Conservation (phyloP, 148 eudicot genomes). For the Bassia scoparia region DNA sequence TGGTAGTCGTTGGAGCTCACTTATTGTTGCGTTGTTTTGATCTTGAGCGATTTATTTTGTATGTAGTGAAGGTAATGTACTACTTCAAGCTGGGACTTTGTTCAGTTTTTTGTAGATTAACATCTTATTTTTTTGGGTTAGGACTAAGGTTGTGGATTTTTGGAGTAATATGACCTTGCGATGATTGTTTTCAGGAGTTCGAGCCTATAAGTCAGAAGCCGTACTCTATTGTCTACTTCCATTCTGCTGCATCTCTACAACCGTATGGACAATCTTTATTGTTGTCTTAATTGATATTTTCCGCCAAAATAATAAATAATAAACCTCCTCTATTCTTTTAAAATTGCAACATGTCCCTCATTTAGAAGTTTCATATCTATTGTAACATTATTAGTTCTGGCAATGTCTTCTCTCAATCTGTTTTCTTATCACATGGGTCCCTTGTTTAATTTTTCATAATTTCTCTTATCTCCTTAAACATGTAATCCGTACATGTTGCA, state of each 20-base stretch:
- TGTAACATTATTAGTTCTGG: too few species aligned
- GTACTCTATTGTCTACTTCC: conserved; percentile 86
- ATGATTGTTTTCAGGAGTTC: conserved; percentile 71
- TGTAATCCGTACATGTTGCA: too few species aligned
- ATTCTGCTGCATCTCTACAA: conserved; percentile 96
- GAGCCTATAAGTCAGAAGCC: conserved; percentile 97
- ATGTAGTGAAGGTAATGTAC: conserved; percentile 77
- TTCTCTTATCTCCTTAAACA: too few species aligned
- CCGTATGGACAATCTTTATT: conserved; percentile 47
- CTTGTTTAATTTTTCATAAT: too few species aligned
- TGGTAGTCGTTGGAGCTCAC: conserved; percentile 99
- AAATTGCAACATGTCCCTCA: too few species aligned
- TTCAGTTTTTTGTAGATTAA: not conserved
- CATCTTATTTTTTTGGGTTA: not conserved
- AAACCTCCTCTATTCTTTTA: too few species aligned
- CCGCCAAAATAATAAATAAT: not conserved
- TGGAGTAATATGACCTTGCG: conserved; percentile 6
- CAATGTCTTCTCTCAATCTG: too few species aligned
- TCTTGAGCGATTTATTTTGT: conserved; percentile 77
- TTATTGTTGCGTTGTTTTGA: conserved; percentile 94
- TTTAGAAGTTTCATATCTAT: too few species aligned
- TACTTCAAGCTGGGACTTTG: not conserved
- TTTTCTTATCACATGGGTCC: too few species aligned
- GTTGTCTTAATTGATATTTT: not conserved
- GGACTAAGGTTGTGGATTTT: not conserved